These are phyloP conservation scores for Heritiera littoralis DNA, from an alignment of 345 rosid genomes.

Conservation along the genomic window DNA sequence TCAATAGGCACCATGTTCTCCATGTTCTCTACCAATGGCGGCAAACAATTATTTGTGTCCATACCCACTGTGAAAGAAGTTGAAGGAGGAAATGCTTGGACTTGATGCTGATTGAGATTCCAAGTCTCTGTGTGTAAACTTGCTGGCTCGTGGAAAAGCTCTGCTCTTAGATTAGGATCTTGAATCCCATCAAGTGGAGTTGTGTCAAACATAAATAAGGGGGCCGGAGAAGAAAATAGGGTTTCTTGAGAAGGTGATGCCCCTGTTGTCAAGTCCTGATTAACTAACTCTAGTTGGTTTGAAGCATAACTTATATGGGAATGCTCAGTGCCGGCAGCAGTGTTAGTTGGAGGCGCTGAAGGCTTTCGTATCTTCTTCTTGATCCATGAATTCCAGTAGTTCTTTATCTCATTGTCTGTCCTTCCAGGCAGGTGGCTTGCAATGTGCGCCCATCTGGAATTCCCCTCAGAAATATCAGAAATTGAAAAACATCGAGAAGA, in stretches of 20 bases:
- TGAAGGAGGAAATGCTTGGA: conserved; percentile 42
- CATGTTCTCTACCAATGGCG: conserved; percentile 66
- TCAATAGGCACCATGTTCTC: conserved; percentile 51
- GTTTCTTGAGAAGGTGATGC: conserved; percentile 47
- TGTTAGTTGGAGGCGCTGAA: conserved; percentile 30
- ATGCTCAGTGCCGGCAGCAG: conserved; percentile 27
- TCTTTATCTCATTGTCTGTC: conserved; percentile 94
- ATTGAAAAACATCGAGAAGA: not conserved
- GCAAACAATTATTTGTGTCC: conserved; percentile 54
- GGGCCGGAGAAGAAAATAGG: conserved; percentile 52
- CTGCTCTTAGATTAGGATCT: conserved; percentile 42
- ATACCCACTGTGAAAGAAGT: conserved; percentile 39
- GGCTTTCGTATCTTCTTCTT: conserved; percentile 88
- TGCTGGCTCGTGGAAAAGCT: conserved; percentile 38
- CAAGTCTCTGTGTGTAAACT: conserved; percentile 44
- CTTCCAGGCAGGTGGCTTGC: conserved; percentile 95
- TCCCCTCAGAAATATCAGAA: not conserved
- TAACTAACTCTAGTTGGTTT: conserved; percentile 44
- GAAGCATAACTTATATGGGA: conserved; percentile 44
- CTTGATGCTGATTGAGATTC: conserved; percentile 53
- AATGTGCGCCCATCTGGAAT: conserved; percentile 88
- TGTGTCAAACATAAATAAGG: conserved; percentile 77
- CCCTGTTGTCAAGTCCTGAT: conserved; percentile 44
- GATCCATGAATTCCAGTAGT: conserved; percentile 99
- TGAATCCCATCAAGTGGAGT: conserved; percentile 41